These are phyloP conservation scores for Fusarium piperis DNA, from an alignment of 2,329 filamentous ascomycete genomes.

Conservation along the genomic window DNA sequence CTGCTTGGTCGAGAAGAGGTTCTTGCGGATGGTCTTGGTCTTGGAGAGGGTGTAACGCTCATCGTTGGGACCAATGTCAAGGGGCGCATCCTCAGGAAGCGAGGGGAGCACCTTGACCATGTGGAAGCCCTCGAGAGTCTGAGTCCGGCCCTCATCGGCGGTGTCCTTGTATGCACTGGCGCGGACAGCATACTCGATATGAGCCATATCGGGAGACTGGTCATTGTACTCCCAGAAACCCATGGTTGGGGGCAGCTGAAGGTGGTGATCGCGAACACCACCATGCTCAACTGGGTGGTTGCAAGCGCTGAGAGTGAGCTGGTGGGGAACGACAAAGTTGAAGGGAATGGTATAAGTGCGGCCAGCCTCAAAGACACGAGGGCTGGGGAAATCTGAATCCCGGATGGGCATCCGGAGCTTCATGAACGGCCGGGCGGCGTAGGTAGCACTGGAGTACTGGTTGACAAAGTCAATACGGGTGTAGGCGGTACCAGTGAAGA, in stretches of 20 bases:
- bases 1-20: slow-evolving; percentile 61
- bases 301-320: slow-evolving; percentile 67
- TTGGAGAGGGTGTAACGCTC: slow-evolving; percentile 60
- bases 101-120: slow-evolving; percentile 64
- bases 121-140: slow-evolving; percentile 54
- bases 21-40: slow-evolving; percentile 63
- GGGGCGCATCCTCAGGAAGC: slow-evolving; percentile 59
- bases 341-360: slow-evolving; percentile 63
- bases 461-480: slow-evolving; percentile 63
- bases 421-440: slow-evolving; percentile 63
- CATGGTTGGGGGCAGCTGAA: slow-evolving; percentile 63
- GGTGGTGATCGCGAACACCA: slow-evolving; percentile 61
- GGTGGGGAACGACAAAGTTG: slow-evolving; percentile 67
- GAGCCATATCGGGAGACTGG: slow-evolving; percentile 63
- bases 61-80: slow-evolving; percentile 59
- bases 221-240: slow-evolving; percentile 65
- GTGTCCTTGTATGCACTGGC: slow-evolving; percentile 52
- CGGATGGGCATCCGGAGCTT: slow-evolving; percentile 65
- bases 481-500: slow-evolving; percentile 61
- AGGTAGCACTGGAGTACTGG: slow-evolving; percentile 57
- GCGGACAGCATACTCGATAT: slow-evolving; percentile 63
- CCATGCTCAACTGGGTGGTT: slow-evolving; percentile 57
- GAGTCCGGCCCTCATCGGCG: slow-evolving; percentile 37
- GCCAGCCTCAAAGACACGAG: slow-evolving; percentile 59
- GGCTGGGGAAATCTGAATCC: slow-evolving; percentile 57